Evolutionary conservation across 1,284 basidiomycete genomes (phyloP).

Genomic region (Pulveroboletus sp.): DNA sequence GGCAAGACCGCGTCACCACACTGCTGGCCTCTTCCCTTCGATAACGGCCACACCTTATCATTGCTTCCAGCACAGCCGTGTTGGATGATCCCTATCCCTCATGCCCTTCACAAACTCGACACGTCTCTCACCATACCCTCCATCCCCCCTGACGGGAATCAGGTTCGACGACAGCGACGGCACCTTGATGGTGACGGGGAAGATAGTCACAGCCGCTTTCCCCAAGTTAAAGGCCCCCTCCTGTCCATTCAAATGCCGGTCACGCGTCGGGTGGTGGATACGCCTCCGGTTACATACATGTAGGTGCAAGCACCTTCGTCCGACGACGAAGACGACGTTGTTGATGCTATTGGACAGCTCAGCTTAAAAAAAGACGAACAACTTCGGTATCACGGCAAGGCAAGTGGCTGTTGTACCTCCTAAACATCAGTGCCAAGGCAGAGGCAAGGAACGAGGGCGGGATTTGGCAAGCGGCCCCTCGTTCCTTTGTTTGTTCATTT

Average conservation of each 20-base stretch:
- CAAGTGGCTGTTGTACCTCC: slow-evolving; percentile 66
- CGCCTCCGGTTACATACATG: slow-evolving; percentile 24
- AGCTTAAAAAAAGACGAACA: slow-evolving; percentile 82
- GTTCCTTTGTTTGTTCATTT: not conserved
- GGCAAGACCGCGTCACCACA: slow-evolving; percentile 64
- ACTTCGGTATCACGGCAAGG: slow-evolving; percentile 76
- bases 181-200: slow-evolving; percentile 22
- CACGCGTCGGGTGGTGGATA: slow-evolving; percentile 18
- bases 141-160: slow-evolving; percentile 12
- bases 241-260: slow-evolving; percentile 8
- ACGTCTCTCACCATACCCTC: slow-evolving; percentile 10
- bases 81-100: slow-evolving; percentile 15
- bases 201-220: slow-evolving; percentile 8
- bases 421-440: slow-evolving; percentile 56
- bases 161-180: slow-evolving; percentile 32
- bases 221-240: slow-evolving; percentile 23
- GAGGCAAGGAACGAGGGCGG: slow-evolving; percentile 73
- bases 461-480: slow-evolving; percentile 55
- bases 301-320: slow-evolving; percentile 31
- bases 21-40: slow-evolving; percentile 34
- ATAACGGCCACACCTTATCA: not conserved
- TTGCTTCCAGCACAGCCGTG: slow-evolving; percentile 9
- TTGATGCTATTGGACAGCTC: slow-evolving; percentile 76
- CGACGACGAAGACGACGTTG: slow-evolving; percentile 49
- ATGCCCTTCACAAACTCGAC: slow-evolving; percentile 7